Base-by-base conservation (phyloP, 1,284 basidiomycete genomes). In the Calocybe gambosa region DNA sequence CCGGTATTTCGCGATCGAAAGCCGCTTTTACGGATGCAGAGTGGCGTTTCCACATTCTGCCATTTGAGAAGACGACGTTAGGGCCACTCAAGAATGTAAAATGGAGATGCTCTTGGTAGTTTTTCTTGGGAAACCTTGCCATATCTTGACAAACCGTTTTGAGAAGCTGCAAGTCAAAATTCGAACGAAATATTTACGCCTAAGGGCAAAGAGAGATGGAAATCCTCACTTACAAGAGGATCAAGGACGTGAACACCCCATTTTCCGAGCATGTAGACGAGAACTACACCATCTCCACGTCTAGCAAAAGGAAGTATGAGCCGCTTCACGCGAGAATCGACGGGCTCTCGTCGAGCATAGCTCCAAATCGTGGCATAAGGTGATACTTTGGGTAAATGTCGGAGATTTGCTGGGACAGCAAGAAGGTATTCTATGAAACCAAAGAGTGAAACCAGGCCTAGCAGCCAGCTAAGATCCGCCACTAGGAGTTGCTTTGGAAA, bases 41-140 rank as follows among this genome's bases (percentile, higher is more conserved):
- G 25, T 58, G 58, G 5, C 54, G 49, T 29, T 56, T 55, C 57
- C 58, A 59, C 49, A 51, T 54, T 33, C 55, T 54, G 2, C 58
- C 58, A 45, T 58, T 59, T 29, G 57, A 58, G 40, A 58, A 57
- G 35, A 59, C 54, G n/a, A 59, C 58, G 36, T 59, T 59, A 12
- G 54, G 51, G 2, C 57, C 55, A 34, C 54, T 55, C 2, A 59
- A 49, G 42, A 58, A 58, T 1, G 50, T 54, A 19, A 58, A 58
- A 28, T 57, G 57, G 12, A 59, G 47, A 20, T 58, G 55, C 23
- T 59, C 57, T 33, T 54, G 56, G 16, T 56, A 57, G 20, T 55
- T 58, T 40, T 57, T 57, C 38, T 59, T 58, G 6, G 58, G 58
- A 29, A 54, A 59, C 1, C 29, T 42, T 16, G 40, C 45, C 28